Evolutionary conservation across 257 asterid genomes (phyloP).

Genomic region (Solanum appendiculatum): DNA sequence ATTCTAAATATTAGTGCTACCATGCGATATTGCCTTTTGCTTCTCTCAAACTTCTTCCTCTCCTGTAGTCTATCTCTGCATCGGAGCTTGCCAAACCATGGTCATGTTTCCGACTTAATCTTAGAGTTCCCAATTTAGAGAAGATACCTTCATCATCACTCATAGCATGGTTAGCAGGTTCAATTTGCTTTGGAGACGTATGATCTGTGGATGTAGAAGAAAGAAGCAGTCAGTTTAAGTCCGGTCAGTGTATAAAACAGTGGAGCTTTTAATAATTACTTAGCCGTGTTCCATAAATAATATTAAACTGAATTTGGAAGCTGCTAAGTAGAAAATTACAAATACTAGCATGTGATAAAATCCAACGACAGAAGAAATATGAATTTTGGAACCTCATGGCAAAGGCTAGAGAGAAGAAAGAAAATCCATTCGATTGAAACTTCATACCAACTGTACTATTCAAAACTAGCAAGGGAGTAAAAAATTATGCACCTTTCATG

Average conservation of each 20-base stretch:
- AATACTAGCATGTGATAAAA: not conserved
- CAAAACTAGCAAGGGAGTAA: not conserved
- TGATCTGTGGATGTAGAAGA: slow-evolving; percentile 32
- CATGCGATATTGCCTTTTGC: slow-evolving; percentile 32
- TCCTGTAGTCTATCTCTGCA: slow-evolving; percentile 84
- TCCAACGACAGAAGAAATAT: not conserved
- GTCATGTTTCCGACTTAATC: slow-evolving; percentile 47
- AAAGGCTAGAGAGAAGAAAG: not conserved
- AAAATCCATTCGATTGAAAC: not conserved
- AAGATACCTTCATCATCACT: slow-evolving; percentile 62
- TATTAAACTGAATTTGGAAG: not conserved
- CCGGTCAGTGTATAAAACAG: not conserved
- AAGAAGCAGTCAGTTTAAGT: not conserved
- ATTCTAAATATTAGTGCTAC: slow-evolving; percentile 13
- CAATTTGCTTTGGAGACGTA: slow-evolving; percentile 26
- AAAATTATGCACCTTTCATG: slow-evolving; percentile 1
- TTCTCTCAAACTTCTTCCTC: slow-evolving; percentile 84
- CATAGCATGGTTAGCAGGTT: slow-evolving; percentile 26
- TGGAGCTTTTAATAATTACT: not conserved
- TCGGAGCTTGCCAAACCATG: slow-evolving; percentile 74
- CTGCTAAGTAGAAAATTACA: not conserved
- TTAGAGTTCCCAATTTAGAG: slow-evolving; percentile 42
- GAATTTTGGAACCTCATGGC: not conserved
- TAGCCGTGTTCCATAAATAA: not conserved
- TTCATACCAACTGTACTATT: not conserved